These are phyloP conservation scores for Isatis tinctoria DNA, from an alignment of 345 rosid genomes.

Conservation along the genomic window DNA sequence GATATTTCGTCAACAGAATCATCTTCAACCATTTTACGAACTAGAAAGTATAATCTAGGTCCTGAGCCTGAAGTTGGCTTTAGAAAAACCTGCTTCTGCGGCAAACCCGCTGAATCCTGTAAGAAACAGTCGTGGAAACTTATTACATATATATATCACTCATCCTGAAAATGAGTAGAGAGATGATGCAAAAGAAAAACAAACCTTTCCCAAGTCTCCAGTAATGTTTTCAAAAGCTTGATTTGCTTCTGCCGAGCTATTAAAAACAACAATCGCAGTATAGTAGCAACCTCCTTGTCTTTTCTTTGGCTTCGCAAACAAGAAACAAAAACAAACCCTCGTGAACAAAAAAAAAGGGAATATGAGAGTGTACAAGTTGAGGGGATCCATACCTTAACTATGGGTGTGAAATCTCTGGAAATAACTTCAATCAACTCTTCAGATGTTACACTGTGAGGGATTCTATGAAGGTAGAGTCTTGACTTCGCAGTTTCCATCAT, in stretches of 20 bases:
- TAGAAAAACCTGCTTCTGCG: constrained; percentile 3
- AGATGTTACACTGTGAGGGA: constrained; percentile 45
- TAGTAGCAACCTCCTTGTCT: constrained; percentile 38
- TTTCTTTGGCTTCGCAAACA: constrained; percentile 35
- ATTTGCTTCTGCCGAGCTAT: constrained; percentile 45
- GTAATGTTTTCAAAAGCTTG: constrained; percentile 49
- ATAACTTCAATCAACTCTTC: constrained; percentile 42
- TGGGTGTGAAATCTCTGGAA: constrained; percentile 42
- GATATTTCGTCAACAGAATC: background rate
- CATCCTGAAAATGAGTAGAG: background rate
- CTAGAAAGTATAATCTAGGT: background rate
- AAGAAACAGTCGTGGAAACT: background rate
- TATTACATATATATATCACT: background rate
- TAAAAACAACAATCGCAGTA: constrained; percentile 45
- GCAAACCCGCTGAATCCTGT: background rate
- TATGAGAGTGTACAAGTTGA: background rate
- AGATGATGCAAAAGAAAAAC: background rate
- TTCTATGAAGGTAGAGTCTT: constrained; percentile 61
- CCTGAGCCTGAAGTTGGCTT: background rate
- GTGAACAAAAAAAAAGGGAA: background rate
- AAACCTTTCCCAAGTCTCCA: constrained; percentile 53
- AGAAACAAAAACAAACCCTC: background rate
- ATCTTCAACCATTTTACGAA: constrained; percentile 7
- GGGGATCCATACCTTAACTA: constrained; percentile 42
- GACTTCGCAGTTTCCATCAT: constrained; percentile 41